phyloP scores from a whole-genome alignment of 2,329 filamentous ascomycete genomes.

The Stagonosporopsis vannaccii region DNA sequence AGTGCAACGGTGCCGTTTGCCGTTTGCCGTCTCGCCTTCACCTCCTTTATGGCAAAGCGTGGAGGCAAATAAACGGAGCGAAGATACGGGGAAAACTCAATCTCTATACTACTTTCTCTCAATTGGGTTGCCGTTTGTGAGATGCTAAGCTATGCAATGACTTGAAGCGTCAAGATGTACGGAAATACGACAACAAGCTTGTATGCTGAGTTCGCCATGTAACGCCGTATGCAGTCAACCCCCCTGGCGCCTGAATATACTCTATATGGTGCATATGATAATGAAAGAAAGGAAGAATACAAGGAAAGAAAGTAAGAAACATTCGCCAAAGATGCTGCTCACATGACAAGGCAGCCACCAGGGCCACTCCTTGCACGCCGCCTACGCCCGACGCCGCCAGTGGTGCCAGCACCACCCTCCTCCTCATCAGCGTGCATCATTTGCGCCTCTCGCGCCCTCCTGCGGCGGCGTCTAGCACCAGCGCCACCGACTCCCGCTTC shows the following conservation, averaged over 20 bases:
- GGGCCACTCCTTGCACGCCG: conserved; percentile 57
- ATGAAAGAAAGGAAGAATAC: background rate
- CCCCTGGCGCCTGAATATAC: background rate
- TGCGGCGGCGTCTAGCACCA: conserved; percentile 72
- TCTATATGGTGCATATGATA: conserved; percentile 3
- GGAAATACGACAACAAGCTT: background rate
- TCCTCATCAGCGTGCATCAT: conserved; percentile 82
- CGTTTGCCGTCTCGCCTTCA: background rate
- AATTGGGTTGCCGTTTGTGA: background rate
- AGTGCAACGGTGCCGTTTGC: background rate
- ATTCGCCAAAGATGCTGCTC: conserved; percentile 24
- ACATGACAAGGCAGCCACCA: conserved; percentile 58
- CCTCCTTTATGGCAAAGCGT: background rate
- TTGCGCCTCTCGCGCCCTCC: conserved; percentile 82
- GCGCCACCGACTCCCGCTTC: conserved; percentile 74
- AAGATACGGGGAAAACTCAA: background rate
- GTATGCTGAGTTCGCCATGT: background rate
- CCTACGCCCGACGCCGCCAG: conserved; percentile 52
- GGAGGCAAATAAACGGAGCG: background rate
- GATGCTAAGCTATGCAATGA: background rate
- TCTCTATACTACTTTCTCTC: background rate
- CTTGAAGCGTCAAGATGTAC: background rate
- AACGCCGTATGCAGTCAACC: background rate
- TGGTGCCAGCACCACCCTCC: conserved; percentile 59
- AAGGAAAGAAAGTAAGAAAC: background rate